Percentiles rank a stretch among this genome's conserved stretches.
Evolutionary conservation across 176 grass and related monocot species (phyloP).

Genomic region (Thalia dealbata): DNA sequence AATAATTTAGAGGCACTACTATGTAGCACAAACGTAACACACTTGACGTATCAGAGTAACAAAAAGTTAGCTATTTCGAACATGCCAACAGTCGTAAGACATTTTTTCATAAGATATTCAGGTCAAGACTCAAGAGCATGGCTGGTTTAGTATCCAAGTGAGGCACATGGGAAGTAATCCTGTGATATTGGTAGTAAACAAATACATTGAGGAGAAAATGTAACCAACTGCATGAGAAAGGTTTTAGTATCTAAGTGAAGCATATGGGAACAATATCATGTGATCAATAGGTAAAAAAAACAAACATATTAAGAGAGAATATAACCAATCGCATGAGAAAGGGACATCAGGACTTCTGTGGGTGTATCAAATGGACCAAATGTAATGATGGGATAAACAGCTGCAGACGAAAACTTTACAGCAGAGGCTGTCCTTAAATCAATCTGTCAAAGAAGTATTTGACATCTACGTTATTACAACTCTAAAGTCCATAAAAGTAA

Average conservation of each 20-base stretch:
- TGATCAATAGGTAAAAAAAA: background rate
- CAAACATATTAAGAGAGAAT: slow-evolving; percentile 17
- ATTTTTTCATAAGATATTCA: background rate
- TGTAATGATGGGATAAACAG: slow-evolving; percentile 60
- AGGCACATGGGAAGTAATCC: background rate
- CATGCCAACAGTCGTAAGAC: background rate
- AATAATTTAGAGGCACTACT: too few relatives aligned
- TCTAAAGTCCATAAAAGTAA: background rate
- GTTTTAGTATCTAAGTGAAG: slow-evolving; percentile 2
- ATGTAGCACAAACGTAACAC: too few relatives aligned
- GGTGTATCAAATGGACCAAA: slow-evolving; percentile 76
- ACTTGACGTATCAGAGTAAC: too few relatives aligned
- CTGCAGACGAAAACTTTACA: slow-evolving; percentile 46
- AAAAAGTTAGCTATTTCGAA: background rate
- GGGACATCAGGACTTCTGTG: slow-evolving; percentile 51
- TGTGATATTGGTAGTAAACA: background rate
- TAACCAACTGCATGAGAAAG: slow-evolving; percentile 79
- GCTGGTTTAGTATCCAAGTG: background rate
- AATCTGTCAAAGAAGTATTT: slow-evolving; percentile 37
- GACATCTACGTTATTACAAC: slow-evolving; percentile 3
- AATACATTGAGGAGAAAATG: slow-evolving; percentile 20
- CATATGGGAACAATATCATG: background rate
- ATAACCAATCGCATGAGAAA: slow-evolving; percentile 80
- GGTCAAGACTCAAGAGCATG: background rate
- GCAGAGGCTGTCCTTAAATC: slow-evolving; percentile 56